A percentile compares a stretch with the other conserved stretches of the same genome.
Evolutionary conservation across 768 basidiomycete species (phyloP).

Genomic region (Boletus huronensis): DNA sequence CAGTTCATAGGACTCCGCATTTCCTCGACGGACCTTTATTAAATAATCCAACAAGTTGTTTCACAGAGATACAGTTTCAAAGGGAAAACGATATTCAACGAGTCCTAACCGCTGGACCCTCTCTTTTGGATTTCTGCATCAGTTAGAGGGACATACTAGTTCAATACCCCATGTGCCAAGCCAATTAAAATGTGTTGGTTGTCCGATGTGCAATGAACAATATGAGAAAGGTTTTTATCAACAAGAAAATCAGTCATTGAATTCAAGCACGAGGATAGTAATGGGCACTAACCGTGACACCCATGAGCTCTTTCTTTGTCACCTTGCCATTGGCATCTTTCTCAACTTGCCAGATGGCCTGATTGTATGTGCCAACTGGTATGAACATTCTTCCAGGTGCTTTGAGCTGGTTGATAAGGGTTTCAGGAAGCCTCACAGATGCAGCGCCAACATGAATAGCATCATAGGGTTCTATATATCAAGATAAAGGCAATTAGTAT

Average conservation of each 20-base stretch:
- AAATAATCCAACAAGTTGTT: background rate
- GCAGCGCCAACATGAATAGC: constrained; percentile 96
- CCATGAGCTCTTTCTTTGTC: constrained; percentile 64
- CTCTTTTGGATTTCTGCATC: constrained; percentile 47
- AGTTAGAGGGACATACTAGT: constrained; percentile 68
- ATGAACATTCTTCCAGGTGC: constrained; percentile 86
- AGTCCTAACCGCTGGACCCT: constrained; percentile 4
- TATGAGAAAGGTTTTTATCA: background rate
- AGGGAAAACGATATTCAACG: background rate
- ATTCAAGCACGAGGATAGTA: background rate
- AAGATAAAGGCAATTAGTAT: background rate
- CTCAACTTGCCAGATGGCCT: constrained; percentile 73
- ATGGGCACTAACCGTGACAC: constrained; percentile 60
- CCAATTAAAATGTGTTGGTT: background rate
- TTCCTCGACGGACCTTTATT: background rate
- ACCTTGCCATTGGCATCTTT: constrained; percentile 71
- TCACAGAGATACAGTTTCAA: background rate
- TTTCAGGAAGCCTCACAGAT: constrained; percentile 64
- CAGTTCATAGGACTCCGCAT: background rate
- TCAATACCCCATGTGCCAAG: background rate
- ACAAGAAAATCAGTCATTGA: constrained; percentile 10
- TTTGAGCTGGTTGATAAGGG: constrained; percentile 76
- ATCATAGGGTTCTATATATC: constrained; percentile 59
- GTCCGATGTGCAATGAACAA: background rate
- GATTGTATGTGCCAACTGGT: constrained; percentile 66